These are phyloP conservation scores for Exophiala viscosa DNA, from an alignment of 2,329 filamentous ascomycete genomes.

Conservation along the genomic window DNA sequence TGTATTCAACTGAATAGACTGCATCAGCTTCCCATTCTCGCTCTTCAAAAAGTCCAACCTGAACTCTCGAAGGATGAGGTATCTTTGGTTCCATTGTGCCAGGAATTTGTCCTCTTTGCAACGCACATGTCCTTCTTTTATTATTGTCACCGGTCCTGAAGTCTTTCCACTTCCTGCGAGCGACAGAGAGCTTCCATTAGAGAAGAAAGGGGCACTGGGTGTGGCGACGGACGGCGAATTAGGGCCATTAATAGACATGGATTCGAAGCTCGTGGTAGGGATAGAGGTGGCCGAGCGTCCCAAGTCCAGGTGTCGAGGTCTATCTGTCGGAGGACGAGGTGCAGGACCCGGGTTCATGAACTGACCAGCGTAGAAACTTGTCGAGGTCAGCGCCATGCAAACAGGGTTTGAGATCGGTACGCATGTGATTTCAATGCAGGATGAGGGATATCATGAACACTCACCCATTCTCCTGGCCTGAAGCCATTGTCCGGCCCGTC, in stretches of 20 bases:
- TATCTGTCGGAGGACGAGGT: constrained; percentile 79
- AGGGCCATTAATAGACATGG: constrained; percentile 66
- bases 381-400: constrained; percentile 8
- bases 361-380: constrained; percentile 59
- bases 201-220: constrained; percentile 59
- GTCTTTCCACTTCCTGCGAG: constrained; percentile 56
- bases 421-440: background rate
- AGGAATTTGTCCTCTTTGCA: constrained; percentile 75
- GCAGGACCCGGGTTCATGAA: constrained; percentile 98
- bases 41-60: constrained; percentile 92
- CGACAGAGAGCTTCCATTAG: constrained; percentile 70
- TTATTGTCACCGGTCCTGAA: constrained; percentile 65
- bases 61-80: constrained; percentile 85
- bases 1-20: constrained; percentile 78
- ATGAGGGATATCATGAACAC: background rate
- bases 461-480: constrained; percentile 21
- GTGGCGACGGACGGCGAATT: constrained; percentile 60
- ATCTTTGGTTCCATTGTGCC: constrained; percentile 89
- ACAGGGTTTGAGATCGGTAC: background rate
- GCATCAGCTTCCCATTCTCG: constrained; percentile 81
- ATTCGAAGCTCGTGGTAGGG: constrained; percentile 66
- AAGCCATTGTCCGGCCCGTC: constrained; percentile 16
- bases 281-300: constrained; percentile 69
- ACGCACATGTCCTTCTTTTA: constrained; percentile 60
- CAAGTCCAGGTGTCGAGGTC: constrained; percentile 69